Percentiles rank a stretch among this genome's conserved stretches.
These are phyloP conservation scores for Candida xiaguanensis DNA, from an alignment of 805 yeast species.

Conservation along the genomic window DNA sequence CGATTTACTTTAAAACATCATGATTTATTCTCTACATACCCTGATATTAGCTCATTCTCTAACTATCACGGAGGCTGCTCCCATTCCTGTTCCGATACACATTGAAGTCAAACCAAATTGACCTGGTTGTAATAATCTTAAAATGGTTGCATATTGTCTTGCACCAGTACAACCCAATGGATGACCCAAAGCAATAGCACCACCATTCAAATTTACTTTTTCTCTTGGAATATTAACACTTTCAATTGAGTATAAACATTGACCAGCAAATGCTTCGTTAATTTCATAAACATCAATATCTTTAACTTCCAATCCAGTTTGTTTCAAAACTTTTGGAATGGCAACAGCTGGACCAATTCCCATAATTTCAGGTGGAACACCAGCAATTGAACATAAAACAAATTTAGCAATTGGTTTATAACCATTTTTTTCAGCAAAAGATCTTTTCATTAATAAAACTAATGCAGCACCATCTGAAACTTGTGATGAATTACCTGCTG, in stretches of 20 bases:
- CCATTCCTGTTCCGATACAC: conserved; percentile 99
- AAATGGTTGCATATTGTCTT: conserved; percentile 84
- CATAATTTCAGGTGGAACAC: conserved; percentile 97
- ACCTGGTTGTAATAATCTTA: conserved; percentile 74
- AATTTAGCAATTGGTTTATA: conserved; percentile 76
- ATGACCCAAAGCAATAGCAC: conserved; percentile 95
- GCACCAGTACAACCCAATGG: conserved; percentile 72
- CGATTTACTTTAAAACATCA: too few species aligned
- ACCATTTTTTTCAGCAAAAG: conserved; percentile 70
- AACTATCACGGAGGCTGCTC: conserved; percentile 86
- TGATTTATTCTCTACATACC: too few species aligned
- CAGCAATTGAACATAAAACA: conserved; percentile 74
- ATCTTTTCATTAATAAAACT: conserved; percentile 78
- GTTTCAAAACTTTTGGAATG: conserved; percentile 75
- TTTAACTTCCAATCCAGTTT: conserved; percentile 51
- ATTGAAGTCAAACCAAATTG: conserved; percentile 88
- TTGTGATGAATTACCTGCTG: conserved; percentile 96
- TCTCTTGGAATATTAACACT: conserved; percentile 60
- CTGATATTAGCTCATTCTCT: conserved; percentile 57
- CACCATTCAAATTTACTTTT: conserved; percentile 82
- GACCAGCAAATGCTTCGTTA: conserved; percentile 97
- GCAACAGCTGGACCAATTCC: conserved; percentile 98
- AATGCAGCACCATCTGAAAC: conserved; percentile 95
- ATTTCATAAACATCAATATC: conserved; percentile 81
- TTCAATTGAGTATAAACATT: conserved; percentile 73